phyloP scores from a whole-genome alignment of 2,329 filamentous ascomycete genomes.

The Ascochyta viciae-villosae region DNA sequence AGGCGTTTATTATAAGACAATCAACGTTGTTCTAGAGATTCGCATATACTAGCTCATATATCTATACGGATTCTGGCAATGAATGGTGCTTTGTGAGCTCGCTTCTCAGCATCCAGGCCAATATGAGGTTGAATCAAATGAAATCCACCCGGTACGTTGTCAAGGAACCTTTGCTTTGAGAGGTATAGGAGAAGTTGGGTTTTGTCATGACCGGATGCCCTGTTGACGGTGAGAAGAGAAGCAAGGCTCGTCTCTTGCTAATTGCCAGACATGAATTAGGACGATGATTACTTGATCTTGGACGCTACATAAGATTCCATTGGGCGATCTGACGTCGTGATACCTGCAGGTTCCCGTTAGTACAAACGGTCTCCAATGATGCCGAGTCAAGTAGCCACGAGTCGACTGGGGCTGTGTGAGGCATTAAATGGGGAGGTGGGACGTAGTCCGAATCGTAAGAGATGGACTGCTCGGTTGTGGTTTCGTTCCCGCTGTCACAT shows the following conservation, averaged over 20 bases:
- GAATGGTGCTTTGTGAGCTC: too few relatives aligned
- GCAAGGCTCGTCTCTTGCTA: neutral
- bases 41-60: too few relatives aligned
- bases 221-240: neutral
- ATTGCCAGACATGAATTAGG: neutral
- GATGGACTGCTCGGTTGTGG: neutral
- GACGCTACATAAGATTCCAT: neutral
- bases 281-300: neutral
- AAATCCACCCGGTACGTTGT: too few relatives aligned
- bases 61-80: too few relatives aligned
- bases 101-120: too few relatives aligned
- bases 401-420: constrained; percentile 8
- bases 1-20: too few relatives aligned
- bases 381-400: constrained; percentile 4
- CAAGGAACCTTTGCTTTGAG: too few relatives aligned
- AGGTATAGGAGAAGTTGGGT: too few relatives aligned
- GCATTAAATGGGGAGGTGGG: constrained; percentile 11
- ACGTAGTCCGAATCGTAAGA: neutral
- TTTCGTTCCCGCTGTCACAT: constrained; percentile 16
- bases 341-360: constrained; percentile 1
- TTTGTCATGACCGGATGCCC: neutral
- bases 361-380: neutral
- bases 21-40: too few relatives aligned
- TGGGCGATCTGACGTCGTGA: neutral
- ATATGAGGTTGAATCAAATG: too few relatives aligned